A percentile compares a stretch with the other conserved stretches of the same genome.
phyloP scores from a whole-genome alignment of 2,329 filamentous ascomycete genomes.

The Aspergillus luchuensis region DNA sequence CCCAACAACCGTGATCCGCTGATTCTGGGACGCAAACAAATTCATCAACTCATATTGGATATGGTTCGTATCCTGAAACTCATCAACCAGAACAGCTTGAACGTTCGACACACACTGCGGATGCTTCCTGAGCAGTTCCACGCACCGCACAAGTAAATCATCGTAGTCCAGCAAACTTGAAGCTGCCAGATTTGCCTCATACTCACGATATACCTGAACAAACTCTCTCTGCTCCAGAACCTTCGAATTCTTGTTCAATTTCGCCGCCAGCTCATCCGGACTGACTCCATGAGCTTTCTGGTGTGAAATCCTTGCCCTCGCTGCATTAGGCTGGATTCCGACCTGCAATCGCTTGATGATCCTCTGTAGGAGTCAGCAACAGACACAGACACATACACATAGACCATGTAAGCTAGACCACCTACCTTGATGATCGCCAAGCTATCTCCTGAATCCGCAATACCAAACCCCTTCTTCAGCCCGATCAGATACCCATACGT shows the following conservation, averaged over 20 bases:
- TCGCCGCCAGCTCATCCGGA: slow-evolving; percentile 46
- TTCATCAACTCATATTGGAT: slow-evolving; percentile 95
- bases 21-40: slow-evolving; percentile 71
- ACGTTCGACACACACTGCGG: slow-evolving; percentile 86
- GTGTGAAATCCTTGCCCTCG: slow-evolving; percentile 72
- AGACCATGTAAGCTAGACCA: background rate
- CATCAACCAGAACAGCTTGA: slow-evolving; percentile 88
- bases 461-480: slow-evolving; percentile 79
- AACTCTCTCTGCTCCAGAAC: slow-evolving; percentile 65
- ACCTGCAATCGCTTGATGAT: slow-evolving; percentile 76
- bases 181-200: slow-evolving; percentile 71
- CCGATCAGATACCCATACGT: slow-evolving; percentile 84
- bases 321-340: slow-evolving; percentile 67
- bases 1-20: slow-evolving; percentile 89
- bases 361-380: slow-evolving; percentile 47
- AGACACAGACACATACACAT: background rate
- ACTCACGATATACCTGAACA: slow-evolving; percentile 68
- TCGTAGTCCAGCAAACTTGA: slow-evolving; percentile 93
- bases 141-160: slow-evolving; percentile 81
- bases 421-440: slow-evolving; percentile 69
- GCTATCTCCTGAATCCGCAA: slow-evolving; percentile 82
- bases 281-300: slow-evolving; percentile 60
- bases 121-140: slow-evolving; percentile 71
- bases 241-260: slow-evolving; percentile 39
- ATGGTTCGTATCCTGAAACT: slow-evolving; percentile 96